Base-by-base conservation (phyloP, 2,329 filamentous ascomycete species). In the Penicillium digitatum region DNA sequence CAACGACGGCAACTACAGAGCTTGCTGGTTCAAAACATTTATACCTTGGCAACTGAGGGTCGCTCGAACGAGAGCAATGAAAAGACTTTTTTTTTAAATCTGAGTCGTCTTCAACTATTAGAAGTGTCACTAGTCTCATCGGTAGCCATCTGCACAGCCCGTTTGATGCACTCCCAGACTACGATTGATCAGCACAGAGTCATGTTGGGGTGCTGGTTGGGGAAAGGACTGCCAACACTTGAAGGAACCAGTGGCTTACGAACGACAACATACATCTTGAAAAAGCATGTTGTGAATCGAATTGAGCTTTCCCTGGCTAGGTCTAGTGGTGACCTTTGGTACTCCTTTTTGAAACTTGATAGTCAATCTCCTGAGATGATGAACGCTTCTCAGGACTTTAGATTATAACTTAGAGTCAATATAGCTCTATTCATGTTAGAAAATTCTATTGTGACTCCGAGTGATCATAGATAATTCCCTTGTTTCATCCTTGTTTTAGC, bases 121-220 rank as follows among this genome's bases (percentile, higher is more conserved):
- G 43, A 24, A 45, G 54, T 3, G 24, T 56, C 14, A 52, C 38
- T 9, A 32, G 34, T 49, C 40, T 58, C 12, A 54, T 65, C n/a
- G 64, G 62, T 29, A 65, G 58, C 26, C 54, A 52, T n/a, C 49
- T 65, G n/a, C 43, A 31, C 1, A 62, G 57, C 42, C 57, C 58
- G 1, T 65, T 60, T 35, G 56, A 61, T 57, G 61, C 56, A 12
- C 55, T 27, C 59, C 0, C 56, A 62, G 49, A 44, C 24, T 11
- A 62, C 56, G 3, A 43, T 65, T 47, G 52, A 62, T 20, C 24
- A 37, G 31, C 26, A 8, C 5, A 24, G 12, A 8, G 20, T 8
- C 3, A 1, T 39, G 7, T 24, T 24, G 20, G 37, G 20, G 10
- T 12, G 7, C 3, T 24, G 12, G 9, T 24, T 24, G 7, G n/a